Base-by-base conservation (phyloP, 306 rosid genomes). In the Abrus pulchellus region DNA sequence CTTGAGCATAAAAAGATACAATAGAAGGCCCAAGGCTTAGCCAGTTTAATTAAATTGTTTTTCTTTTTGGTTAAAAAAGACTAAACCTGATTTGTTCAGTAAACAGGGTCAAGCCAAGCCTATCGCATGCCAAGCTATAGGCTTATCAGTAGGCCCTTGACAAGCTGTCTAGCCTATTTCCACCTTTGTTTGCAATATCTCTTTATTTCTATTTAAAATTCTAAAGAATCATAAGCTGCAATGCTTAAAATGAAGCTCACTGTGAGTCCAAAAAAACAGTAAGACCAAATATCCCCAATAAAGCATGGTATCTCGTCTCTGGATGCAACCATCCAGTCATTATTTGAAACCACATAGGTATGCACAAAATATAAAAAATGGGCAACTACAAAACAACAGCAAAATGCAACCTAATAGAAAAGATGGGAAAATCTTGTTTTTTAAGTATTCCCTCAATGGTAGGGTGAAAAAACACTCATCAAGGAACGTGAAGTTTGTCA, bases 191-290 rank as follows among this genome's bases (percentile, higher is more conserved):
- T 62, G 47, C 53, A 14, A 52, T 32, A 43, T 4, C 9, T 38
- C 41, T 27, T 57, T 28, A 57, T 57, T 57, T 57, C 38, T 29
- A 13, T 29, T 44, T 68, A 7, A 41, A 28, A 12, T 63, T 40
- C 40, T 28, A 53, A 30, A 53, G 29, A 43, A 45, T 73, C 60
- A 8, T 63, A 27, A 7, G 5, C 65, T 61, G 57, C 57, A n/a
- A n/a, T 41, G 59, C 29, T 29, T 41, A 41, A 41, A 61, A 11
- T 7, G 48, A 62, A 62, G 66, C 67, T 72, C 68, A 2, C 57
- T 64, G 9, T 30, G 55, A 53, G 34, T 12, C 68, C 2, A 57
- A 57, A 57, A 36, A 57, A 28, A 57, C 47, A 43, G 47, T 5
- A 57, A 57, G 38, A 57, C 36, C 38, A 29, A 57, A 57, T 28